Conservation (phyloP, 1,284 basidiomycete genomes). For the Ustilago curta region DNA sequence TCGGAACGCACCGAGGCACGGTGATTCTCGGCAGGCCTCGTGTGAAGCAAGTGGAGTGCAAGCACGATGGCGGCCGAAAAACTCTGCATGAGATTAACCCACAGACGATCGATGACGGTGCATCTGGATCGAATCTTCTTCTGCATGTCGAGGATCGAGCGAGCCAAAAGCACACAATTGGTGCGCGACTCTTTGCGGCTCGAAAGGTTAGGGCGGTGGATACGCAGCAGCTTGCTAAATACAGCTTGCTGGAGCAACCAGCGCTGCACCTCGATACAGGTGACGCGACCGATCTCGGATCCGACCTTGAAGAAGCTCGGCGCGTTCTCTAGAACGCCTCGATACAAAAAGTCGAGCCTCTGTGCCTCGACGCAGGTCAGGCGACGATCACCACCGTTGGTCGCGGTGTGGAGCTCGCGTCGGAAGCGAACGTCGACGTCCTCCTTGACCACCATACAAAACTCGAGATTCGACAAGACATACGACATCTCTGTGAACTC, state of each 20-base stretch:
- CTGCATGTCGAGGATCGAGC: slow-evolving; percentile 65
- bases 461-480: slow-evolving; percentile 53
- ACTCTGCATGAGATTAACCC: slow-evolving; percentile 60
- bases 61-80: slow-evolving; percentile 65
- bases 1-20: slow-evolving; percentile 59
- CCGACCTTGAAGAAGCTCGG: slow-evolving; percentile 62
- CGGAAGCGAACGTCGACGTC: slow-evolving; percentile 53
- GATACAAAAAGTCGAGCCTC: slow-evolving; percentile 53
- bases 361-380: slow-evolving; percentile 47
- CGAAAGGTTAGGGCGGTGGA: slow-evolving; percentile 60
- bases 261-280: slow-evolving; percentile 60
- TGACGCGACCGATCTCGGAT: slow-evolving; percentile 50
- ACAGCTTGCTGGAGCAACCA: slow-evolving; percentile 66
- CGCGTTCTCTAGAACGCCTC: slow-evolving; percentile 53
- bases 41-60: slow-evolving; percentile 64
- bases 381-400: slow-evolving; percentile 37
- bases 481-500: slow-evolving; percentile 65
- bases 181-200: slow-evolving; percentile 53
- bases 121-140: slow-evolving; percentile 59
- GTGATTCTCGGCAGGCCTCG: slow-evolving; percentile 41
- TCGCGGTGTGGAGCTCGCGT: slow-evolving; percentile 43
- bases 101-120: slow-evolving; percentile 62
- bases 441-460: slow-evolving; percentile 54
- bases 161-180: slow-evolving; percentile 63
- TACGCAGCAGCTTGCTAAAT: slow-evolving; percentile 62